Conservation (phyloP, 2,329 filamentous ascomycete species). For the Paecilomyces fulvus region DNA sequence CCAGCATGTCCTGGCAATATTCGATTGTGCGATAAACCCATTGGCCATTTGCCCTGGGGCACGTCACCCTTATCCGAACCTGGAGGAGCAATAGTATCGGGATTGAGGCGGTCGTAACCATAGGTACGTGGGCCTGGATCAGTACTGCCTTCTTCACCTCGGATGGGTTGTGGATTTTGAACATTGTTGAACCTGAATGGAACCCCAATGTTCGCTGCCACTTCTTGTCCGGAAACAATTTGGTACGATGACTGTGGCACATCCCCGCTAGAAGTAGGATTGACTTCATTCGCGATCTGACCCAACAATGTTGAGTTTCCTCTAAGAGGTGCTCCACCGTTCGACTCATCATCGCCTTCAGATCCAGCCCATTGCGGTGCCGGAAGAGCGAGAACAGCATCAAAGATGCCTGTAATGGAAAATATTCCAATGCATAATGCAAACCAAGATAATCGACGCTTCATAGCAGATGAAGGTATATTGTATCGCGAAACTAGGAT, state of each 20-base stretch:
- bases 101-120: slow-evolving; percentile 7
- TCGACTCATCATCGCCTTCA: slow-evolving; percentile 1
- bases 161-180: slow-evolving; percentile 7
- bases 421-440: too few species aligned
- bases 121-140: slow-evolving; percentile 9
- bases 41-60: slow-evolving; percentile 39
- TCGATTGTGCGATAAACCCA: slow-evolving; percentile 40
- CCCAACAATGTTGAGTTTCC: slow-evolving; percentile 3
- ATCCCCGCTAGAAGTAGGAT: slow-evolving; percentile 4
- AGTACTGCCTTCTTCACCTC: slow-evolving; percentile 6
- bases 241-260: slow-evolving; percentile 4
- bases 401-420: too few species aligned
- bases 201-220: slow-evolving; percentile 5
- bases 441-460: too few species aligned
- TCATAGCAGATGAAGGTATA: too few species aligned
- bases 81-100: slow-evolving; percentile 6
- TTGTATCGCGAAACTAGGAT: too few species aligned
- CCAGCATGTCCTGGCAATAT: slow-evolving; percentile 33
- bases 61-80: slow-evolving; percentile 1
- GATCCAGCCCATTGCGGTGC: neutral
- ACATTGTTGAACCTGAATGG: slow-evolving; percentile 5
- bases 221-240: slow-evolving; percentile 8
- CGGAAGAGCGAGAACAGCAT: too few species aligned
- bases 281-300: slow-evolving; percentile 5
- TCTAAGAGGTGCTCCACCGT: slow-evolving; percentile 1